Evolutionary conservation across 306 rosid species (phyloP), one percentile per base, ranked within the genome.

Genomic region (Betula pendula): DNA sequence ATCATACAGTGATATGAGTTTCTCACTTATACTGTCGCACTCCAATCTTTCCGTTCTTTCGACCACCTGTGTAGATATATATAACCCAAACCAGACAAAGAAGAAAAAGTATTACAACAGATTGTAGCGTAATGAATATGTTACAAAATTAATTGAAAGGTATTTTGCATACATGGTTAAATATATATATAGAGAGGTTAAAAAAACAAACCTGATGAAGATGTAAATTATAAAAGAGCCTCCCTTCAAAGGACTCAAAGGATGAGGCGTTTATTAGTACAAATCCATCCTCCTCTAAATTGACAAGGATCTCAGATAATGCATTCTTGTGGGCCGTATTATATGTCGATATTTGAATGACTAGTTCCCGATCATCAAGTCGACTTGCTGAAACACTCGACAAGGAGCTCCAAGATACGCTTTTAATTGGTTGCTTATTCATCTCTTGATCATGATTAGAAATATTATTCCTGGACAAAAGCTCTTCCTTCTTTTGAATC

Each of bases 401-500:
- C 2, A 66, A 67, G 40, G 83, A 50, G 11, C 78, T 77, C 45
- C 40, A 27, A 62, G 27, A 48, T 8, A 19, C 38, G 24, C 24
- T 65, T 33, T 65, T 38, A n/a, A n/a, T n/a, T 3, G 70, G 27
- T 3, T 53, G 27, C 4, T 35, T n/a, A n/a, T n/a, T n/a, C n/a
- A n/a, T n/a, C 42, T 16, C 63, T 58, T 43, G 75, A 27, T 17
- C 45, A 52, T 3, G 5, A 6, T 42, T 77, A 27, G 70, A 73
- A 44, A 71, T n/a, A n/a, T n/a, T n/a, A n/a, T n/a, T n/a, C 67
- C 44, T 59, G 47, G 50, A 65, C 13, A 89, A 73, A 24, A 89
- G 85, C 78, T 82, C 91, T 44, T 86, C 91, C 73, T 86, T 90
- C 56, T 86, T 93, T 79, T 63, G 74, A 1, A 60, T 71, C 35